These are phyloP conservation scores for Colletotrichum sansevieriae DNA, from an alignment of 2,329 filamentous ascomycete genomes.

Conservation along the genomic window DNA sequence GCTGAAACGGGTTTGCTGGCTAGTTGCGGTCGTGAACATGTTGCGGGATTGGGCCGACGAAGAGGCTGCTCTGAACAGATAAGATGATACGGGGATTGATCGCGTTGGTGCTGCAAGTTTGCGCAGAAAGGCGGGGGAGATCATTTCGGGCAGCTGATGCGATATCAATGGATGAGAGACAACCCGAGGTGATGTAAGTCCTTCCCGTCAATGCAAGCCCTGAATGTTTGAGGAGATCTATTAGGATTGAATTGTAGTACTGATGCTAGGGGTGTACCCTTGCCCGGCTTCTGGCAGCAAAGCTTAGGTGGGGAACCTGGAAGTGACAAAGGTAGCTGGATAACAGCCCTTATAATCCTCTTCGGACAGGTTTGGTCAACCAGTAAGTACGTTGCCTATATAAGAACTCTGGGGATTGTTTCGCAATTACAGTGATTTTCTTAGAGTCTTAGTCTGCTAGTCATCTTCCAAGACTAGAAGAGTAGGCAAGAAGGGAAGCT, in stretches of 20 bases:
- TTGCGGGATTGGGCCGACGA: not conserved
- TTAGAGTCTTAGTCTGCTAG: no score
- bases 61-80: not conserved
- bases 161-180: not conserved
- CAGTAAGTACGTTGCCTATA: no score
- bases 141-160: constrained; percentile 21
- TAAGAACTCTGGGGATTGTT: no score
- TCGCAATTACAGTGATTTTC: no score
- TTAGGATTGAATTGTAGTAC: not conserved
- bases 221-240: not conserved
- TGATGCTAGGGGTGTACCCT: constrained; percentile 30
- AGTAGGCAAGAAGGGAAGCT: not conserved
- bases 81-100: constrained; percentile 1
- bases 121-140: constrained; percentile 15
- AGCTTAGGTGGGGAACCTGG: constrained; percentile 27
- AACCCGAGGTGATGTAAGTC: constrained; percentile 15
- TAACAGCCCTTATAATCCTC: not conserved
- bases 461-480: no score
- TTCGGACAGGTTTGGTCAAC: no score
- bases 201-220: not conserved
- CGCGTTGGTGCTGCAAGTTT: constrained; percentile 21
- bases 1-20: constrained; percentile 54
- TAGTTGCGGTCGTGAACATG: constrained; percentile 20
- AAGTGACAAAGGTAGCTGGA: not conserved
- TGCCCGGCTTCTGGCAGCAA: not conserved